Evolutionary conservation across 2,329 filamentous ascomycete species (phyloP).

Genomic region (Blastomyces parvus): DNA sequence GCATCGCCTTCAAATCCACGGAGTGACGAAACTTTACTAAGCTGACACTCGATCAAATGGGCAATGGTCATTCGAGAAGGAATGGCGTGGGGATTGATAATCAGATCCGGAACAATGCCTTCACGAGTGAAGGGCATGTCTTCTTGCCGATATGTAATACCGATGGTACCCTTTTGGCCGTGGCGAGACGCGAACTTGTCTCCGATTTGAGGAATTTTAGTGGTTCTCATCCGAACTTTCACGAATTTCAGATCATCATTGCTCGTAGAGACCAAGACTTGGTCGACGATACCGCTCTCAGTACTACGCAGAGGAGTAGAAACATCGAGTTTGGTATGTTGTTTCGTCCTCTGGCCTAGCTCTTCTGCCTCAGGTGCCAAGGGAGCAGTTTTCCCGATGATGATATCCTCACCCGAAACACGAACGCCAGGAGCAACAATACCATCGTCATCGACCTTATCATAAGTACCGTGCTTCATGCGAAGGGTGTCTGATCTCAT

Average conservation of each 20-base stretch:
- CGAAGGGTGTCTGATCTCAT: constrained; percentile 78
- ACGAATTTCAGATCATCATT: constrained; percentile 90
- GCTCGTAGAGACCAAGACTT: constrained; percentile 88
- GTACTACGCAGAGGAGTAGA: constrained; percentile 91
- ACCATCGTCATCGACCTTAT: constrained; percentile 95
- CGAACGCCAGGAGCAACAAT: constrained; percentile 88
- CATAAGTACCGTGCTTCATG: constrained; percentile 89
- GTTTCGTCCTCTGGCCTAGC: constrained; percentile 78
- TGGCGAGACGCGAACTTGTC: constrained; percentile 99
- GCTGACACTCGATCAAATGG: constrained; percentile 96
- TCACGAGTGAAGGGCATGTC: constrained; percentile 97
- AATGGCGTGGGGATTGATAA: constrained; percentile 99
- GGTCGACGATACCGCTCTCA: constrained; percentile 92
- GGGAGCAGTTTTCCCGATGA: constrained; percentile 96
- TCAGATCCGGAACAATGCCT: constrained; percentile 85
- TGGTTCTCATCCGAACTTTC: constrained; percentile 94
- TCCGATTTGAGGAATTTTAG: constrained; percentile 96
- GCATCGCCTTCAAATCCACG: constrained; percentile 95
- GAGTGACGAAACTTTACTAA: constrained; percentile 89
- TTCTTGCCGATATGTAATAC: constrained; percentile 94
- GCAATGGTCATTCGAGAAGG: constrained; percentile 99
- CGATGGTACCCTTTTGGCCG: constrained; percentile 98
- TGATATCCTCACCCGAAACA: constrained; percentile 95
- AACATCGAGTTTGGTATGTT: constrained; percentile 88
- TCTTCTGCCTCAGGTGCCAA: constrained; percentile 89